These are phyloP conservation scores for Vicia sativa DNA, from an alignment of 306 rosid genomes.

Conservation along the genomic window DNA sequence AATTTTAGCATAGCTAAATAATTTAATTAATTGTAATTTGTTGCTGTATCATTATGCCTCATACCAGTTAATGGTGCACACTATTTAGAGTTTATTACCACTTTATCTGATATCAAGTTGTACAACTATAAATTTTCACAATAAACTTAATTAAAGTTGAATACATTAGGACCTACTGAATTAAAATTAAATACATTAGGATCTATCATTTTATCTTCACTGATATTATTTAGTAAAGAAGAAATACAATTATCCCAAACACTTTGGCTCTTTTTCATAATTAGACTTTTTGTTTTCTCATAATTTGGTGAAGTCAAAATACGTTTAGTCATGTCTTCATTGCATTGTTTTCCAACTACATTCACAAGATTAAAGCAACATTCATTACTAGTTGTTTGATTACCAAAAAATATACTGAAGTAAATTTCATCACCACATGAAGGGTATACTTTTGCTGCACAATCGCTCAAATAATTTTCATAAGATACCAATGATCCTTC, in stretches of 20 bases:
- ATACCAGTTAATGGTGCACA: too few species aligned
- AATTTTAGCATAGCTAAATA: too few species aligned
- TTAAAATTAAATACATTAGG: too few species aligned
- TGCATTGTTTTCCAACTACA: background rate
- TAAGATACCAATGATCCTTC: background rate
- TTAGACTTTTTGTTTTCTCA: background rate
- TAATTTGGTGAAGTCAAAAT: background rate
- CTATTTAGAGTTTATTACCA: too few species aligned
- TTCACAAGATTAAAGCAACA: slow-evolving; percentile 7
- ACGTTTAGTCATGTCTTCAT: background rate
- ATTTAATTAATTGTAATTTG: too few species aligned
- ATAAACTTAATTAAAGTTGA: background rate
- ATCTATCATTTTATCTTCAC: too few species aligned
- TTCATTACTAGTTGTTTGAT: slow-evolving; percentile 3
- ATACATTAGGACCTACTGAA: background rate
- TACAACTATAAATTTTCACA: background rate
- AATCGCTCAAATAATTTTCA: background rate
- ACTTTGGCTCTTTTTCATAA: background rate
- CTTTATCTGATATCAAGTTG: background rate
- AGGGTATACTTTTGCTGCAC: background rate
- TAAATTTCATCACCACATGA: background rate
- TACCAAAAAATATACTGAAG: background rate
- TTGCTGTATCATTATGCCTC: too few species aligned
- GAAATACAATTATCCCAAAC: slow-evolving; percentile 2
- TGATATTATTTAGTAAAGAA: background rate